Evolutionary conservation across 2,329 filamentous ascomycete genomes (phyloP), one percentile per base, ranked within the genome.

Genomic region (Neofusicoccum laricinum): DNA sequence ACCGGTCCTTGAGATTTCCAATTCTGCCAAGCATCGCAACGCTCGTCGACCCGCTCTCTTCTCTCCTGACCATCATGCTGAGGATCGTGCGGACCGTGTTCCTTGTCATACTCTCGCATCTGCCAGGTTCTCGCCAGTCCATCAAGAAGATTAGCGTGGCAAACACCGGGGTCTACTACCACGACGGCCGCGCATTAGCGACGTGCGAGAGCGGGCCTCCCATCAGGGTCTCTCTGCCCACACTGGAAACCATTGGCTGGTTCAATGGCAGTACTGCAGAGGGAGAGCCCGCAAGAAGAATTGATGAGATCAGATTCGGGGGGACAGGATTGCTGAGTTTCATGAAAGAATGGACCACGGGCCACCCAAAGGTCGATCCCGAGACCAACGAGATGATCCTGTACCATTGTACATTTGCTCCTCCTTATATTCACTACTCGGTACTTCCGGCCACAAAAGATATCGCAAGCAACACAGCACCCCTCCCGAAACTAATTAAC

Each of bases 151-250:
- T 90, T 63, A 90, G 88, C 67, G 88, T 90, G 14, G 88, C 87
- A 3, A 92, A 91, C 67, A 92, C 88, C 3, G 82, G 80, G 10
- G 77, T 91, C 11, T 45, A 89, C 1, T 91, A 85, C 68, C 89
- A 91, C 68, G 88, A 91, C 70, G 87, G 88, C 10, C 80, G 88
- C 66, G 88, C 87, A 3, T 71, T 92, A 65, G 89, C 89, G 3
- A 88, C 87, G 0, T 91, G 88, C 67, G 88, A 91, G 72, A 90
- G 87, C 68, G 89, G 89, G 0, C 88, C 88, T 2, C 89, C 88
- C 0, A 87, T 91, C 71, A 80, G 88, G 30, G 80, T 91, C 55
- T 79, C 84, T 7, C 76, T 91, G 6, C 89, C 89, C 0, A 79
- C 80, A 0, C 73, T 92, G 21, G 84, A 90, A 67, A 91, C 89